Base-by-base conservation (phyloP, 306 rosid genomes). In the Coriaria nepalensis region DNA sequence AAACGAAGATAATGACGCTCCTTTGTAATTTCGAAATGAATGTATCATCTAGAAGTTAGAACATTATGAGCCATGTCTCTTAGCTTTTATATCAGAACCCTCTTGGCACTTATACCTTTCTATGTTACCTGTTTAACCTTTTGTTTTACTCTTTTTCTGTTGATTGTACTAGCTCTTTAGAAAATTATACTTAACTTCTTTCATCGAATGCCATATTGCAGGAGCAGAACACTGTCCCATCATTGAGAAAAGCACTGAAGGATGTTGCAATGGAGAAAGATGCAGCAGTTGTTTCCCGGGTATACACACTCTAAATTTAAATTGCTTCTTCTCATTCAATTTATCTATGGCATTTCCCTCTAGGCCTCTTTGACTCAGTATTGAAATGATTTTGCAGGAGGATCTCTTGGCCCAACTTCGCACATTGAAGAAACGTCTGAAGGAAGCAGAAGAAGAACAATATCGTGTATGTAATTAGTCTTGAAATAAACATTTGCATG, bases 231-330 rank as follows among this genome's bases (percentile, higher is more conserved):
- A 81, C 83, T 6, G 81, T 81, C 44, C 92, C 94, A 14, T 90
- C 95, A 44, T 75, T 90, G 53, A 73, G 97, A 59, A 90, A 71
- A 77, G 82, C 97, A 54, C 83, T 90, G 61, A 90, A 59, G 67
- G 92, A 81, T 65, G 95, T 90, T 29, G 95, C 98, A 2, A 90
- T 90, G 94, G 95, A 90, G 71, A 90, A 90, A 73, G 95, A 90
- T 69, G 95, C 95, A 36, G 95, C 98, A 33, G 86, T 90, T 67
- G 94, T 90, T 49, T 77, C 92, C 13, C 68, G 92, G 65, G 95
- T 85, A 75, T 53, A 53, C 50, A 41, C 13, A 29, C 36, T 46
- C 52, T 43, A 40, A 32, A 29, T 33, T n/a, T n/a, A n/a, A n/a
- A n/a, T 43, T 41, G 45, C 49, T 47, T 52, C 29, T 10, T 12